These are phyloP conservation scores for Dictyostelium citrinum DNA, from an alignment of 78 protist genomes.

Conservation along the genomic window DNA sequence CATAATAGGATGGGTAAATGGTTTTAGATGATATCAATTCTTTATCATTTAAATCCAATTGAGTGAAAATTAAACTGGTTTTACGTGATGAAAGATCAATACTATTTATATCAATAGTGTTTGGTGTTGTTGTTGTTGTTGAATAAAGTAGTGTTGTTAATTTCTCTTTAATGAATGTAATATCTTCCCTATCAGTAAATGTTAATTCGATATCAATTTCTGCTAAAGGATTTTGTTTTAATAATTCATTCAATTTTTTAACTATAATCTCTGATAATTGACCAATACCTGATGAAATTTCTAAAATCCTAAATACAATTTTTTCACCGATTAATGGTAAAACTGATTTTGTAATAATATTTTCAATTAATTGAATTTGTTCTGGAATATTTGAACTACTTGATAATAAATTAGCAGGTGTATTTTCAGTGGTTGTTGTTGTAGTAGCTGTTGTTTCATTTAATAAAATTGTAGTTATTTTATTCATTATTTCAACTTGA, in stretches of 20 bases:
- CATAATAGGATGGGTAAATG: constrained; percentile 17
- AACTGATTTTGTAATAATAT: neutral
- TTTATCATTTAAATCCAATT: neutral
- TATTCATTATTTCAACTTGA: neutral
- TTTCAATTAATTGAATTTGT: neutral
- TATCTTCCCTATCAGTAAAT: neutral
- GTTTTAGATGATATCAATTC: neutral
- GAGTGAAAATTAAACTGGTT: neutral
- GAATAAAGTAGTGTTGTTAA: neutral
- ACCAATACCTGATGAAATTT: constrained; percentile 37
- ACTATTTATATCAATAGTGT: neutral
- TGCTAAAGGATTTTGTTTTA: neutral
- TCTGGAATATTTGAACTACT: neutral
- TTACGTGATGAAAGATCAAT: neutral
- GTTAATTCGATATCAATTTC: constrained; percentile 15
- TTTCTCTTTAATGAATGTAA: neutral
- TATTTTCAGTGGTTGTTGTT: neutral
- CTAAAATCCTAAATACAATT: constrained; percentile 11
- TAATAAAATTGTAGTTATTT: neutral
- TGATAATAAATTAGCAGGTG: neutral
- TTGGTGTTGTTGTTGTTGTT: neutral
- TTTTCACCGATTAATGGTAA: neutral
- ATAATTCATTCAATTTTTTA: neutral
- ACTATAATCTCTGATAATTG: neutral
- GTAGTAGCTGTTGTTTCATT: neutral